phyloP scores from a whole-genome alignment of 805 yeast species.

The Saccharomycopsis sp. region DNA sequence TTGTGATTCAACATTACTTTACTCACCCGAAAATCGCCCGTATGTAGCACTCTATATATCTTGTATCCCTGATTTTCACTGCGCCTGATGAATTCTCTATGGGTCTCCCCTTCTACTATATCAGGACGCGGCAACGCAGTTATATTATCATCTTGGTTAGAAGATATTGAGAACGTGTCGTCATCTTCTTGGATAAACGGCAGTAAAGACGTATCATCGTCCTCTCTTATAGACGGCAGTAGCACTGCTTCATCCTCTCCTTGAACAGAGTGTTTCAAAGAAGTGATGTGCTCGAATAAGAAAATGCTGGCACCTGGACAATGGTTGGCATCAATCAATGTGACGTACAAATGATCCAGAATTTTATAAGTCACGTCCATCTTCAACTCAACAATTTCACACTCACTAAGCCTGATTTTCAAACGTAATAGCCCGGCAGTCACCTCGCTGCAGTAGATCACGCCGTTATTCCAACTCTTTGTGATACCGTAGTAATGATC shows the following conservation, averaged over 20 bases:
- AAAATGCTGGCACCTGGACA: slow-evolving; percentile 94
- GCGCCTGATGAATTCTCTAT: slow-evolving; percentile 11
- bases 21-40: slow-evolving; percentile 88
- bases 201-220: not conserved
- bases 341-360: slow-evolving; percentile 37
- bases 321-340: slow-evolving; percentile 80
- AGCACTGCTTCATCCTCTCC: not conserved
- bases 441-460: slow-evolving; percentile 63
- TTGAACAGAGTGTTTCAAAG: not conserved
- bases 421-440: slow-evolving; percentile 53
- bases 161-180: not conserved
- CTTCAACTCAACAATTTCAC: slow-evolving; percentile 35
- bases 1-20: slow-evolving; percentile 38
- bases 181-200: not conserved
- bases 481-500: slow-evolving; percentile 90
- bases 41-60: slow-evolving; percentile 50
- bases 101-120: not conserved
- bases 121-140: not conserved
- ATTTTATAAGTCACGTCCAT: slow-evolving; percentile 34
- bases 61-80: slow-evolving; percentile 25
- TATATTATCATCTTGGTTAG: not conserved
- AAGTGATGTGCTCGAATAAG: slow-evolving; percentile 38
- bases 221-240: not conserved
- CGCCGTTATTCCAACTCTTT: slow-evolving; percentile 68
- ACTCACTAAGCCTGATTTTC: slow-evolving; percentile 48